Evolutionary conservation across 257 asterid species (phyloP).

Genomic region (Striga asiatica): DNA sequence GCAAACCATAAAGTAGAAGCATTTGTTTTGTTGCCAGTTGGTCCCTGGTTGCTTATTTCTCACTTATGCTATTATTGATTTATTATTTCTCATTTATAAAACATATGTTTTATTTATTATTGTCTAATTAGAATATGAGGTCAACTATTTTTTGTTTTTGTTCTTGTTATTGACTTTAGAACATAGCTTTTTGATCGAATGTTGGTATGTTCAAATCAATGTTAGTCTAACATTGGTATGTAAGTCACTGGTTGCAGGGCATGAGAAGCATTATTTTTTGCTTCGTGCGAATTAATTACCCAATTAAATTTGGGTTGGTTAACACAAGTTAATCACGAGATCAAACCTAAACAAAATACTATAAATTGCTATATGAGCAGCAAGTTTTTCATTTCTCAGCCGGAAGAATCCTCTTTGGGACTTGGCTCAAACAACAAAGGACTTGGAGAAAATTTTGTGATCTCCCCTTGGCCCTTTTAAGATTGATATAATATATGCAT

Average conservation of each 20-base stretch:
- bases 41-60: constrained; percentile 9
- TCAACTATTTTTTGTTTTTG: too few species aligned
- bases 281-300: neutral
- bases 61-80: neutral
- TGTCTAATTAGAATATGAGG: neutral
- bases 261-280: neutral
- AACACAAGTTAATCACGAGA: too few species aligned
- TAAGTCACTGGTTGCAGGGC: neutral
- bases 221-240: neutral
- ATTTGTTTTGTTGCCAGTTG: constrained; percentile 5
- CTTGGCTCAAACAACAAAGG: too few species aligned
- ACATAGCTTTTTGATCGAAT: neutral
- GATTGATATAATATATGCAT: too few species aligned
- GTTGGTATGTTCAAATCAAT: neutral
- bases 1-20: constrained; percentile 13
- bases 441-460: too few species aligned
- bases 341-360: too few species aligned
- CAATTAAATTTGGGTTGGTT: neutral
- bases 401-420: too few species aligned
- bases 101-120: neutral
- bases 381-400: too few species aligned
- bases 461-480: too few species aligned
- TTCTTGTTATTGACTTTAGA: neutral
- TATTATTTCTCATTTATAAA: neutral
- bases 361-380: too few species aligned